Evolutionary conservation across 169 alveolate species (phyloP).

Genomic region (Cryptosporidium xiaoi): DNA sequence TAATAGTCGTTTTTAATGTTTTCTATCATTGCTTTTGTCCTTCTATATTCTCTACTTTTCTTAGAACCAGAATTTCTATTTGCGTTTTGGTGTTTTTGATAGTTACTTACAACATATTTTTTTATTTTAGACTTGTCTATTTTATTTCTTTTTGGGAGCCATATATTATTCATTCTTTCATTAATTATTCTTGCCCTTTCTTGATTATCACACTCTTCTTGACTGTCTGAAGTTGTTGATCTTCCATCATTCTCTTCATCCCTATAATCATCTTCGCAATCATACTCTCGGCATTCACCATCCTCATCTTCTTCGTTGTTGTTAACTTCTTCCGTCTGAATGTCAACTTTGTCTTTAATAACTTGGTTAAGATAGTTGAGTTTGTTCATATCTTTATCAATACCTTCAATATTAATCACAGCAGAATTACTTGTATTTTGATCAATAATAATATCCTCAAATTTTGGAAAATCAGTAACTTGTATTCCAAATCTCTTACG

Average conservation of each 20-base stretch:
- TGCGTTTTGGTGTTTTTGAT: slow-evolving; percentile 37
- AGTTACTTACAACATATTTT: slow-evolving; percentile 10
- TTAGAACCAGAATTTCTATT: slow-evolving; percentile 53
- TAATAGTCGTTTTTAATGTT: slow-evolving; percentile 30
- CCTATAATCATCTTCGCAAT: slow-evolving; percentile 72
- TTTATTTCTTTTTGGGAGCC: slow-evolving; percentile 39
- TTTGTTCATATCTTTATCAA: slow-evolving; percentile 83
- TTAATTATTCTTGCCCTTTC: slow-evolving; percentile 11
- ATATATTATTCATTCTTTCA: slow-evolving; percentile 16
- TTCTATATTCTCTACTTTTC: slow-evolving; percentile 70
- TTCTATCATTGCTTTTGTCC: slow-evolving; percentile 65
- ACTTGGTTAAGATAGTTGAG: slow-evolving; percentile 78
- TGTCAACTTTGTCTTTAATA: background rate
- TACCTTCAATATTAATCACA: slow-evolving; percentile 77
- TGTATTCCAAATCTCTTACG: slow-evolving; percentile 89
- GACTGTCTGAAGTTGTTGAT: slow-evolving; percentile 1
- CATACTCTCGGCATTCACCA: background rate
- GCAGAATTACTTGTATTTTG: slow-evolving; percentile 73
- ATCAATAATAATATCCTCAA: slow-evolving; percentile 70
- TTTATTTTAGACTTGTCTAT: slow-evolving; percentile 20
- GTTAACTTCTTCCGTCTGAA: slow-evolving; percentile 28
- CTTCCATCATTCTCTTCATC: slow-evolving; percentile 42
- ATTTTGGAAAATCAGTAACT: slow-evolving; percentile 90
- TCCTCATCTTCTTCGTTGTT: slow-evolving; percentile 20
- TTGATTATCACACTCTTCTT: slow-evolving; percentile 15